A percentile compares a stretch with the other conserved stretches of the same genome.
phyloP scores from a whole-genome alignment of 2,329 filamentous ascomycete species.

The Penicillium capsulatum region DNA sequence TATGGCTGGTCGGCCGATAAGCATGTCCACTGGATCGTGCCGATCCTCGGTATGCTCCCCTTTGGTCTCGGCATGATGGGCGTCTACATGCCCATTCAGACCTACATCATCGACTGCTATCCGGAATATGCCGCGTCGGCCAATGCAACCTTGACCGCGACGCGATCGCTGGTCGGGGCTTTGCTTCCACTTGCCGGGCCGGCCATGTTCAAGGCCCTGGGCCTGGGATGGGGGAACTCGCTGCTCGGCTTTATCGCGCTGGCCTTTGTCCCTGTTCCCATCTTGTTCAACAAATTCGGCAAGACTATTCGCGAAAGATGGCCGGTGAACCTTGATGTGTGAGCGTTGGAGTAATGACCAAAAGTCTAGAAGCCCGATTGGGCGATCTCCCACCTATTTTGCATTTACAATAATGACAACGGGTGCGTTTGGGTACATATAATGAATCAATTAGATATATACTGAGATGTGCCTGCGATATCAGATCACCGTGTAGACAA shows the following conservation, averaged over 20 bases:
- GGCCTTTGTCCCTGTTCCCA: conserved; percentile 9
- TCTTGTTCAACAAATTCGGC: no score
- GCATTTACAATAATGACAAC: no score
- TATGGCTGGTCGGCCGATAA: conserved; percentile 56
- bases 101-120: conserved; percentile 60
- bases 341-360: no score
- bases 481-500: conserved; percentile 10
- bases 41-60: conserved; percentile 54
- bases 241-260: conserved; percentile 11
- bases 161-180: conserved; percentile 44
- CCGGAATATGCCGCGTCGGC: conserved; percentile 45
- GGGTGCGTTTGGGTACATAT: no score
- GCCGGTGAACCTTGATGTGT: no score
- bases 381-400: no score
- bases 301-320: no score
- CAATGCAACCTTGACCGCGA: conserved; percentile 51
- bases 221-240: conserved; percentile 14
- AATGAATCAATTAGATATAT: no score
- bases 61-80: conserved; percentile 52
- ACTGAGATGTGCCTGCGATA: no score
- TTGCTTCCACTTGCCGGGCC: conserved; percentile 15
- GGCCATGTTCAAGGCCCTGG: conserved; percentile 7
- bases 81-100: conserved; percentile 51
- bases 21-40: conserved; percentile 53
- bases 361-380: no score